phyloP scores from a whole-genome alignment of 2,329 filamentous ascomycete genomes.

The Phaeosphaeria sp. region DNA sequence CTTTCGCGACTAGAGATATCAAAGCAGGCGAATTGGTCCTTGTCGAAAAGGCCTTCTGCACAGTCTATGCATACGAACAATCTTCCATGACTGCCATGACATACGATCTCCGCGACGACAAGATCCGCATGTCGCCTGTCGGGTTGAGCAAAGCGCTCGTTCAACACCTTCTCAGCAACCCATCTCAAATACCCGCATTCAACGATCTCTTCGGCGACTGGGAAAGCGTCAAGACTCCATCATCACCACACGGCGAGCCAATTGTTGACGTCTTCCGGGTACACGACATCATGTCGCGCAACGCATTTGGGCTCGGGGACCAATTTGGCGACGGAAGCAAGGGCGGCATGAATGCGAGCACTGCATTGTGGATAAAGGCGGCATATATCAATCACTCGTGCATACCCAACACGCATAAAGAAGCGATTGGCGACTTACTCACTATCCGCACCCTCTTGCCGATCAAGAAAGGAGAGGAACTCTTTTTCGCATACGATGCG shows the following conservation, averaged over 20 bases:
- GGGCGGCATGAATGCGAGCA: conserved; percentile 23
- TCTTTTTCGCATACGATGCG: conserved; percentile 37
- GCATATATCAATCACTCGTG: conserved; percentile 57
- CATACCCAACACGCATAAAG: conserved; percentile 48
- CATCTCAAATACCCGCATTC: conserved; percentile 41
- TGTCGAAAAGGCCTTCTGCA: conserved; percentile 63
- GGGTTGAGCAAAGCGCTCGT: conserved; percentile 35
- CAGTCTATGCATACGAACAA: conserved; percentile 52
- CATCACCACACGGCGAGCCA: conserved; percentile 44
- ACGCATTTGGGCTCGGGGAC: conserved; percentile 52
- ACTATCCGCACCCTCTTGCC: conserved; percentile 51
- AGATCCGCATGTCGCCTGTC: conserved; percentile 33
- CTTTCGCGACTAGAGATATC: conserved; percentile 60
- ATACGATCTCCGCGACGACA: conserved; percentile 51
- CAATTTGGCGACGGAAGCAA: conserved; percentile 33
- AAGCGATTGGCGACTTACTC: conserved; percentile 49
- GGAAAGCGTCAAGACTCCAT: conserved; percentile 47
- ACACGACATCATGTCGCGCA: conserved; percentile 53
- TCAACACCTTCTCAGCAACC: conserved; percentile 58
- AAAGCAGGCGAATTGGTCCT: conserved; percentile 60
- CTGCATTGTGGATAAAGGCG: conserved; percentile 51
- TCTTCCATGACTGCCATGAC: conserved; percentile 53
- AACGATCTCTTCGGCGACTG: conserved; percentile 43
- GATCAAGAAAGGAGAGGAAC: conserved; percentile 29
- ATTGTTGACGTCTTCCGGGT: conserved; percentile 60